Conservation (phyloP, 129 eudicot species). For the Saposhnikovia divaricata region DNA sequence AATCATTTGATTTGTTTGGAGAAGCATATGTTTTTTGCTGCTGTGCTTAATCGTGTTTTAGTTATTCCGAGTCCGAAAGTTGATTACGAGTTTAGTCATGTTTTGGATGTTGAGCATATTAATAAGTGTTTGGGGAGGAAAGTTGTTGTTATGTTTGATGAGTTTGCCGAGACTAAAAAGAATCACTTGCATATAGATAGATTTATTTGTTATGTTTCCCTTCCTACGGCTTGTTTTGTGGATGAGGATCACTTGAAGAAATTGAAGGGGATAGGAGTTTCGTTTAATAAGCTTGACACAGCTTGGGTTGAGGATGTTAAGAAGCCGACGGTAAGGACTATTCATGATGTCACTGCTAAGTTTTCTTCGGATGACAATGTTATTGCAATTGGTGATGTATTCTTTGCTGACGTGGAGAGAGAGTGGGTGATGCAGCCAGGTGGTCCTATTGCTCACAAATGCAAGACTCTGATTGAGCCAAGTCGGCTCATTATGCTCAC, state of each 20-base stretch:
- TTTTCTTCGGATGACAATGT: constrained; percentile 65
- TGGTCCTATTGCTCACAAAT: constrained; percentile 84
- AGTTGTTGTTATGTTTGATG: constrained; percentile 78
- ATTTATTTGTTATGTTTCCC: constrained; percentile 77
- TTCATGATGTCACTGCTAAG: constrained; percentile 54
- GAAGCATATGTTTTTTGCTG: constrained; percentile 96
- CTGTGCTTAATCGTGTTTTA: constrained; percentile 52
- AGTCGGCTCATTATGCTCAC: constrained; percentile 75
- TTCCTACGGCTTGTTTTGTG: constrained; percentile 63
- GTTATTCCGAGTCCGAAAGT: constrained; percentile 79
- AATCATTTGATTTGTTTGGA: constrained; percentile 92
- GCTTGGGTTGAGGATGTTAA: constrained; percentile 91
- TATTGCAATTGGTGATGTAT: constrained; percentile 92
- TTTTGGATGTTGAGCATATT: constrained; percentile 78
- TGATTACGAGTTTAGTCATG: constrained; percentile 68
- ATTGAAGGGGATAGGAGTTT: constrained; percentile 60
- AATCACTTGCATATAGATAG: constrained; percentile 51
- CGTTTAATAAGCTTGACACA: constrained; percentile 51
- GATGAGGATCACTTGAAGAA: constrained; percentile 88
- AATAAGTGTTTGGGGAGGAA: constrained; percentile 68
- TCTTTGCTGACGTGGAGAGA: constrained; percentile 90
- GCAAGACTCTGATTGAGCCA: constrained; percentile 85
- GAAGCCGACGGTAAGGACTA: constrained; percentile 59
- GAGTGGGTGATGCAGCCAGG: constrained; percentile 96
- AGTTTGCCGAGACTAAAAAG: constrained; percentile 55